Evolutionary conservation across 805 yeast genomes (phyloP).

Genomic region (Metschnikowia aberdeeniae): DNA sequence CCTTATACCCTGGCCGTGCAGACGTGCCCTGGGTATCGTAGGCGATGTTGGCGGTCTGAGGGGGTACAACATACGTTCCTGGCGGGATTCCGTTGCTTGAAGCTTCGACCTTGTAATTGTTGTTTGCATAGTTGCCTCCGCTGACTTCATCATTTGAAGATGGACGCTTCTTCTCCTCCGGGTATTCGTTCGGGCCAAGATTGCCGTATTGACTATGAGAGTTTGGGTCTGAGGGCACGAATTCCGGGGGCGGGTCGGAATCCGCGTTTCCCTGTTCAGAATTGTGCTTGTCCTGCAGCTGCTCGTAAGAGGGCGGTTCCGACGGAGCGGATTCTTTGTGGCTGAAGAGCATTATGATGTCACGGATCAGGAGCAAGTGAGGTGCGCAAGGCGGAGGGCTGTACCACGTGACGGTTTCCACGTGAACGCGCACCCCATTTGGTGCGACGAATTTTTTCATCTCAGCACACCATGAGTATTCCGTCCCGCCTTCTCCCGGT

Average conservation of each 20-base stretch:
- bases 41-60: slow-evolving; percentile 34
- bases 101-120: background rate
- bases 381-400: background rate
- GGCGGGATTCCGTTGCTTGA: slow-evolving; percentile 5
- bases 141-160: background rate
- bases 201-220: slow-evolving; percentile 5
- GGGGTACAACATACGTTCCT: slow-evolving; percentile 23
- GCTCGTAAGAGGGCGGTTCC: slow-evolving; percentile 18
- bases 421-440: no score
- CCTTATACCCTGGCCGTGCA: slow-evolving; percentile 35
- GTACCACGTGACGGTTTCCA: background rate
- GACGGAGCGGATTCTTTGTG: slow-evolving; percentile 3
- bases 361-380: background rate
- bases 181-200: slow-evolving; percentile 17
- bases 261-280: background rate
- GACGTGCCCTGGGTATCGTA: slow-evolving; percentile 32
- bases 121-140: background rate
- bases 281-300: slow-evolving; percentile 8
- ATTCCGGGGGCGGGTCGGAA: background rate
- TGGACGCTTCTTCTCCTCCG: slow-evolving; percentile 12
- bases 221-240: background rate
- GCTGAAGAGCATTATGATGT: background rate
- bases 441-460: no score
- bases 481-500: slow-evolving; percentile 1
- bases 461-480: slow-evolving; percentile 1